phyloP scores from a whole-genome alignment of 805 yeast genomes.

The Suhomyces faveliae region DNA sequence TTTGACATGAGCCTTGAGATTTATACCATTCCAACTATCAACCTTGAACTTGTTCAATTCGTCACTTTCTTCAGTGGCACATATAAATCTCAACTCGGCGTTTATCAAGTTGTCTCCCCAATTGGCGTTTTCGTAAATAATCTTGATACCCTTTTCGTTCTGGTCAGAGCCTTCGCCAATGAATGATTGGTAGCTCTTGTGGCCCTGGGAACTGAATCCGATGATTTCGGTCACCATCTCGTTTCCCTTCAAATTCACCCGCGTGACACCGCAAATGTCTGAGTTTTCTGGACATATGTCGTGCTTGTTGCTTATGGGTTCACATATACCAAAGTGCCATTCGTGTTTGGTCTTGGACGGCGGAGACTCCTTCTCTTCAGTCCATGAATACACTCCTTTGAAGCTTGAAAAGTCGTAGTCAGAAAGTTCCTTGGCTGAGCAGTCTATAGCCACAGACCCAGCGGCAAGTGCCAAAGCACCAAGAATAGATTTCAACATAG shows the following conservation, averaged over 20 bases:
- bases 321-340: constrained; percentile 77
- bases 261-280: constrained; percentile 74
- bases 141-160: constrained; percentile 26
- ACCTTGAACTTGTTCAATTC: constrained; percentile 24
- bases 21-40: constrained; percentile 37
- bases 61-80: constrained; percentile 34
- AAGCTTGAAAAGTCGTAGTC: constrained; percentile 45
- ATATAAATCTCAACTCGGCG: constrained; percentile 48
- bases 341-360: constrained; percentile 63
- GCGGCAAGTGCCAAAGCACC: constrained; percentile 6
- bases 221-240: constrained; percentile 59
- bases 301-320: constrained; percentile 38
- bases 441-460: constrained; percentile 27
- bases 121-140: constrained; percentile 49
- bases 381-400: constrained; percentile 45
- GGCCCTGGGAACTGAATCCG: constrained; percentile 48
- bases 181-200: constrained; percentile 25
- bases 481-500: neutral
- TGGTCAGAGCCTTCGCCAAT: constrained; percentile 29
- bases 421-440: constrained; percentile 34
- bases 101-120: constrained; percentile 68
- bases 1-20: constrained; percentile 26
- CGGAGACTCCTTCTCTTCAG: constrained; percentile 59
- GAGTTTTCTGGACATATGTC: constrained; percentile 67
- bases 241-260: constrained; percentile 50